Percentiles rank a stretch among this genome's conserved stretches.
phyloP scores from a whole-genome alignment of 441 rosid genomes.

The Adansonia madagascariensis region DNA sequence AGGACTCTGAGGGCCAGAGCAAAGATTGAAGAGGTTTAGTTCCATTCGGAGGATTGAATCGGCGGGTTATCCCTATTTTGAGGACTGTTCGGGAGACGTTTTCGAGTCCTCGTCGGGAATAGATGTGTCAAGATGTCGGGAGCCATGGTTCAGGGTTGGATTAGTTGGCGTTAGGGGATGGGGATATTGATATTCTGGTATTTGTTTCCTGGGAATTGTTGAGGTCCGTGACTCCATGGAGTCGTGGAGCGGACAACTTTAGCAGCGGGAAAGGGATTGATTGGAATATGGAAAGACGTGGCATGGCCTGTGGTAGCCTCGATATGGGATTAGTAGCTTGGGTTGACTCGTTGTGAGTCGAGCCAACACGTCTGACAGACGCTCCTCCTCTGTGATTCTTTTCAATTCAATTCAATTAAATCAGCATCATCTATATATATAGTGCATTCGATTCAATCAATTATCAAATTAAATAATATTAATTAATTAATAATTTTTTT shows the following conservation, averaged over 20 bases:
- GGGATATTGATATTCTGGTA: not conserved
- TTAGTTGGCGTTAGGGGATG: not conserved
- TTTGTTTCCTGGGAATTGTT: not conserved
- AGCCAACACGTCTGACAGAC: no score
- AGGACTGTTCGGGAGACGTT: slow-evolving; percentile 38
- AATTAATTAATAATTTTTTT: no score
- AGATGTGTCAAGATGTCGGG: slow-evolving; percentile 59
- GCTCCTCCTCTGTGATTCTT: no score
- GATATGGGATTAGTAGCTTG: no score
- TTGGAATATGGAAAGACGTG: slow-evolving; percentile 22
- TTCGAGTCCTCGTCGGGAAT: slow-evolving; percentile 58
- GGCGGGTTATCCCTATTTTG: slow-evolving; percentile 29
- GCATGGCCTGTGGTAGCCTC: no score
- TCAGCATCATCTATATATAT: no score
- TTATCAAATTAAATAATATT: no score
- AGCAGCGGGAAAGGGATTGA: not conserved
- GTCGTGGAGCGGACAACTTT: not conserved
- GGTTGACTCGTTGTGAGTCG: no score
- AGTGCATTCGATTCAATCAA: no score
- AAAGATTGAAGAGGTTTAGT: slow-evolving; percentile 66
- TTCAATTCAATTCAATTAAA: no score
- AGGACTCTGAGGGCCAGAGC: slow-evolving; percentile 75
- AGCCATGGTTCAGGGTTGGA: slow-evolving; percentile 52
- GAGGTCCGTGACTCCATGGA: not conserved
- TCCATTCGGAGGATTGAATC: slow-evolving; percentile 44